Percentiles rank a stretch among this genome's conserved stretches.
Evolutionary conservation across 768 basidiomycete species (phyloP).

Genomic region (Hypholoma fasciculare): DNA sequence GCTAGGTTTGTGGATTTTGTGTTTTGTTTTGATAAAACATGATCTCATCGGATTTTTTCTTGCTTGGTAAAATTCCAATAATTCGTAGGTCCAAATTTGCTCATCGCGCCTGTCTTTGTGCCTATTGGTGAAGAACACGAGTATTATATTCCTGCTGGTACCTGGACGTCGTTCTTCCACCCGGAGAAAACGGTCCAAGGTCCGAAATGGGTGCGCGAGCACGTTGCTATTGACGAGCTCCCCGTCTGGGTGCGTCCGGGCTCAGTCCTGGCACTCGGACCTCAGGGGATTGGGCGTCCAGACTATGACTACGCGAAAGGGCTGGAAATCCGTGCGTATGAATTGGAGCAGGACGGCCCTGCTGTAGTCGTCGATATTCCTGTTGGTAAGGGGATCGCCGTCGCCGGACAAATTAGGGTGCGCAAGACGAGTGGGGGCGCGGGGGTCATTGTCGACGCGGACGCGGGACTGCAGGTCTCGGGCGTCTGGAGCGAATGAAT

Average conservation of each 20-base stretch:
- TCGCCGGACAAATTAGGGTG: constrained; percentile 42
- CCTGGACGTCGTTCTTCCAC: constrained; percentile 63
- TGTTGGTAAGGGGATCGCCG: constrained; percentile 36
- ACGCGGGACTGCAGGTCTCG: constrained; percentile 8
- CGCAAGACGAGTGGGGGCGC: constrained; percentile 4
- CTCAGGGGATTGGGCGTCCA: constrained; percentile 47
- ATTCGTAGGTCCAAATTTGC: constrained; percentile 52
- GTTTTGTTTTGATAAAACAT: neutral
- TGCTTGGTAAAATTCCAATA: neutral
- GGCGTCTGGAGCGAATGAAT: constrained; percentile 5
- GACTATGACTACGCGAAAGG: constrained; percentile 59
- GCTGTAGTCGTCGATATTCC: constrained; percentile 40
- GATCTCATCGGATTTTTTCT: neutral
- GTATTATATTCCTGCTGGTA: constrained; percentile 61
- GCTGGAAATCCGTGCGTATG: constrained; percentile 55
- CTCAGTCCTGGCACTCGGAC: constrained; percentile 59
- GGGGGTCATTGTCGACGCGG: constrained; percentile 8
- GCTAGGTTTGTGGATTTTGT: constrained; percentile 29
- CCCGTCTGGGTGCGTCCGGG: constrained; percentile 68
- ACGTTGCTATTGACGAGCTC: constrained; percentile 62
- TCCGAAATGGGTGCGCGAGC: constrained; percentile 61
- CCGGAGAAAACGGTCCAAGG: constrained; percentile 53
- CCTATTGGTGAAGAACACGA: constrained; percentile 52
- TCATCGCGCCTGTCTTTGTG: constrained; percentile 64
- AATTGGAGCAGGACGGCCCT: constrained; percentile 41